phyloP scores from a whole-genome alignment of 441 rosid species.

The Jatropha podagrica region DNA sequence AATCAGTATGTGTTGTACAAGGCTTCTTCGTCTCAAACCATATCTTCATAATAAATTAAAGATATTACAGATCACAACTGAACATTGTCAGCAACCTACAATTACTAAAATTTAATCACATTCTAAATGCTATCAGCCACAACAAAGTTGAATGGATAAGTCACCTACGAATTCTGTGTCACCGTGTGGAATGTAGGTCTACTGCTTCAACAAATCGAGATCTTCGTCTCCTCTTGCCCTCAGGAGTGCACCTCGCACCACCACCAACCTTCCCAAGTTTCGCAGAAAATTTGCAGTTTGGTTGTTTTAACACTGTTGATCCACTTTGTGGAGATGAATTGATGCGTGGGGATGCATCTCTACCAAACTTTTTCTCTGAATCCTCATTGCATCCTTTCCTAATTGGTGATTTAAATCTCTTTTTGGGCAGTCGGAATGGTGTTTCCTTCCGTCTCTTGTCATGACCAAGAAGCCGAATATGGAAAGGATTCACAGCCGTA shows the following conservation, averaged over 20 bases:
- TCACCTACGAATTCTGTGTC: neutral
- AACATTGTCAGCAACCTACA: conserved; percentile 15
- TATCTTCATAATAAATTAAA: conserved; percentile 9
- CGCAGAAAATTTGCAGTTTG: conserved; percentile 38
- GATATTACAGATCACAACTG: conserved; percentile 20
- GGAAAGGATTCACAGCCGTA: conserved; percentile 68
- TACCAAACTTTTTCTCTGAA: conserved; percentile 16
- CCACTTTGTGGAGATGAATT: conserved; percentile 29
- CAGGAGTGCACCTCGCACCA: conserved; percentile 57
- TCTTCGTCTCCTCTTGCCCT: conserved; percentile 66
- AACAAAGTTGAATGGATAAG: neutral
- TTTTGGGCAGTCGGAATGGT: conserved; percentile 38
- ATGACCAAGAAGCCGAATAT: conserved; percentile 42
- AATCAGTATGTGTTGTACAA: conserved; percentile 17
- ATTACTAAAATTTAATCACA: conserved; percentile 8
- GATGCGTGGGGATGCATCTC: conserved; percentile 14
- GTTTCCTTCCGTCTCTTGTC: conserved; percentile 29
- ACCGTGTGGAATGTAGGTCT: conserved; percentile 38
- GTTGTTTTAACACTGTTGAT: conserved; percentile 30
- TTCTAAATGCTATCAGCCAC: conserved; percentile 9
- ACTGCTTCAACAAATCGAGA: conserved; percentile 44
- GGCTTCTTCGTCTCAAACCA: conserved; percentile 4
- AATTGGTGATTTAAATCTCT: conserved; percentile 63
- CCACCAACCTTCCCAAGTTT: conserved; percentile 52
- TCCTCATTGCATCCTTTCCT: conserved; percentile 27